These are phyloP conservation scores for Diaporthe sp. DNA, from an alignment of 2,329 filamentous ascomycete species.

Conservation along the genomic window DNA sequence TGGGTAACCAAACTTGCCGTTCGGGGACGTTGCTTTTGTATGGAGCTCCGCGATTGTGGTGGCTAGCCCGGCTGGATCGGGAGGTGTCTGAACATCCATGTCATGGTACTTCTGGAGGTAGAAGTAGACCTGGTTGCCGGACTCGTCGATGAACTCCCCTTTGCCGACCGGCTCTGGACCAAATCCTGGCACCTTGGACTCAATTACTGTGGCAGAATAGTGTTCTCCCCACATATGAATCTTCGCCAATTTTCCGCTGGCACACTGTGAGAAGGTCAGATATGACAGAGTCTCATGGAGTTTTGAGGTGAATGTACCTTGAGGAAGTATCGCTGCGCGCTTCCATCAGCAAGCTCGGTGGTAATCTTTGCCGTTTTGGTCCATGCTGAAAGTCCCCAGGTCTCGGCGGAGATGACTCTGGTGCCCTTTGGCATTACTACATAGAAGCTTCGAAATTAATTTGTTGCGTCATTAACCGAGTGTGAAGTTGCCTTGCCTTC, in stretches of 20 bases:
- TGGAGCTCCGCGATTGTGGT: conserved; percentile 29
- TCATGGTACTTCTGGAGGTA: conserved; percentile 28
- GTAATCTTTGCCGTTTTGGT: conserved; percentile 18
- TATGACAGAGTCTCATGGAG: not conserved
- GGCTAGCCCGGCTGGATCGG: conserved; percentile 15
- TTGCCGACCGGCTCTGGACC: not conserved
- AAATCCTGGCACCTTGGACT: not conserved
- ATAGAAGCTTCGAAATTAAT: not conserved
- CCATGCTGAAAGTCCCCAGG: conserved; percentile 28
- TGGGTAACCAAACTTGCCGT: conserved; percentile 22
- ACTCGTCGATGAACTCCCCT: not conserved
- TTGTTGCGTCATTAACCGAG: not conserved
- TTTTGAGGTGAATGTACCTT: not conserved
- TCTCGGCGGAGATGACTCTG: not conserved
- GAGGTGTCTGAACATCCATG: conserved; percentile 4
- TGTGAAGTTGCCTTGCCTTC: not conserved
- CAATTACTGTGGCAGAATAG: not conserved
- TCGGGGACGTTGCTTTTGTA: not conserved
- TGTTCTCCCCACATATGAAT: conserved; percentile 27
- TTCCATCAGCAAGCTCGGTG: not conserved
- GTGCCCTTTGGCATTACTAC: conserved; percentile 10
- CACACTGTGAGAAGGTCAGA: not conserved
- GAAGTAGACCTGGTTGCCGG: not conserved
- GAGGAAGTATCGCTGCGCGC: not conserved
- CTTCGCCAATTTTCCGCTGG: conserved; percentile 1